Evolutionary conservation across 495 filamentous ascomycete genomes (phyloP).

Genomic region (Astrocystis sublimbata): DNA sequence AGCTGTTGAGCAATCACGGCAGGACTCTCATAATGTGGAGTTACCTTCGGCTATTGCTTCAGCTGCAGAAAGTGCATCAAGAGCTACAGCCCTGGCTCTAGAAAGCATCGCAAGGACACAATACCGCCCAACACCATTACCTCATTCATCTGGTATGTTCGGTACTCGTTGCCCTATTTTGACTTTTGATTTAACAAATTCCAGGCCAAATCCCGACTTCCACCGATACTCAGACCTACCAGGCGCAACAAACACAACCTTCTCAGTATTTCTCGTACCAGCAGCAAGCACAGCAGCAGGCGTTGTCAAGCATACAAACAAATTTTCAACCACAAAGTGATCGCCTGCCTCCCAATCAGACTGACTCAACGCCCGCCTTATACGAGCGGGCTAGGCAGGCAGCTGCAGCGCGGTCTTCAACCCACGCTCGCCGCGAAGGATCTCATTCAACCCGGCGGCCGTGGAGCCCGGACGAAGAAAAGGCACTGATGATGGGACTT

Average conservation of each 20-base stretch:
- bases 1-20: constrained; percentile 34
- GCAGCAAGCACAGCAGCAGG: constrained; percentile 26
- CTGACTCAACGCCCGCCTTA: constrained; percentile 72
- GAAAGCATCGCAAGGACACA: constrained; percentile 37
- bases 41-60: constrained; percentile 34
- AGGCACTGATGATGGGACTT: constrained; percentile 86
- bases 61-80: constrained; percentile 34
- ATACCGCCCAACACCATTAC: constrained; percentile 36
- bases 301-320: constrained; percentile 14
- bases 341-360: constrained; percentile 65
- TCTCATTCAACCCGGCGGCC: constrained; percentile 82
- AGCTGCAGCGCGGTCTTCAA: constrained; percentile 76
- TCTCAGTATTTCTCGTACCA: constrained; percentile 32
- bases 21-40: constrained; percentile 25
- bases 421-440: constrained; percentile 70
- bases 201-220: constrained; percentile 19
- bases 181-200: not conserved
- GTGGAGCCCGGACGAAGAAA: constrained; percentile 90
- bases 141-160: constrained; percentile 33
- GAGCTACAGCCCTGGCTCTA: constrained; percentile 33
- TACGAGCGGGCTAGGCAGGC: constrained; percentile 83
- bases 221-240: constrained; percentile 33
- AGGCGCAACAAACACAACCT: constrained; percentile 29
- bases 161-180: not conserved
- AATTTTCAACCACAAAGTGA: constrained; percentile 37